Evolutionary conservation across 2,329 filamentous ascomycete species (phyloP), one percentile per base, ranked within the genome.

Genomic region (Paracorniculantispora psalliotae): DNA sequence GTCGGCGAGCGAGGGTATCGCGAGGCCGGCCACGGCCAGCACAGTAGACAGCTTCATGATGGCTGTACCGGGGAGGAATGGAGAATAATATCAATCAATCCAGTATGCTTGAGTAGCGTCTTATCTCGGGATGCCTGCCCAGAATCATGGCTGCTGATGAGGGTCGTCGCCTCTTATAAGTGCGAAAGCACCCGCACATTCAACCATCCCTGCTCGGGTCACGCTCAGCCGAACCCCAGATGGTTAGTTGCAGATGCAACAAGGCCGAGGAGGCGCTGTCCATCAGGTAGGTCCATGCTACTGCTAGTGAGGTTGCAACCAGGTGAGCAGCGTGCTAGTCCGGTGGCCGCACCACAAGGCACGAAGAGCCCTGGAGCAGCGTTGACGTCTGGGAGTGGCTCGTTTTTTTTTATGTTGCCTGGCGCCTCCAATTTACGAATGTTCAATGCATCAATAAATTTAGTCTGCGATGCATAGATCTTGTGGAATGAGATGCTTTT

Each of bases 1-100:
- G 33, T 68, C 65, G n/a, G 67, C 44, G 21, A 54, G 33, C 6
- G 47, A 50, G 8, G 64, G 64, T n/a, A 67, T 61, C 30, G 63
- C 59, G 26, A 68, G 58, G 21, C 62, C 52, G 26, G 60, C 56
- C 3, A 67, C 23, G 28, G 61, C 65, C 61, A 66, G 64, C 35
- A 72, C 51, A 46, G 63, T 43, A 30, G 64, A 25, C 33, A 70
- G 19, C 59, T 57, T 63, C 58, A 51, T 56, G 23, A 25, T 33
- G 30, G 26, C n/a, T n/a, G n/a, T n/a, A n/a, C n/a, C n/a, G n/a
- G n/a, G n/a, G n/a, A n/a, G n/a, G n/a, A n/a, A n/a, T n/a, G n/a
- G n/a, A n/a, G n/a, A n/a, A n/a, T n/a, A n/a, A n/a, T n/a, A n/a
- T n/a, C n/a, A n/a, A n/a, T n/a, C n/a, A n/a, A n/a, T n/a, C n/a